phyloP scores from a whole-genome alignment of 495 filamentous ascomycete species.

The Aspergillus carlsbadensis region DNA sequence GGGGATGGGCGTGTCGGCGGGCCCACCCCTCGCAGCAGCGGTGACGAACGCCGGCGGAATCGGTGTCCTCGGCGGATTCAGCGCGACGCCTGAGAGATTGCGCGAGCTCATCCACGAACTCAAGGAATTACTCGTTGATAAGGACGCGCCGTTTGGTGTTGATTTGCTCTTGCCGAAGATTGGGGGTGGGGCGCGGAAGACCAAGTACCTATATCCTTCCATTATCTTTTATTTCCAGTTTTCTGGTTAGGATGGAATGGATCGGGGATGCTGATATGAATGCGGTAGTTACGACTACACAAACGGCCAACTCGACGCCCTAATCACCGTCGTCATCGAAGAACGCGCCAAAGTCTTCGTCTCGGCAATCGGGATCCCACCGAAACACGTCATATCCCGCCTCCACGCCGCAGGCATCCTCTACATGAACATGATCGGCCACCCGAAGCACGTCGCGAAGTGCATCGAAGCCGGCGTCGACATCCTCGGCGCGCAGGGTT shows the following conservation, averaged over 20 bases:
- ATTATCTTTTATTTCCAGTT: not conserved
- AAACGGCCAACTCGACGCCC: slow-evolving; percentile 91
- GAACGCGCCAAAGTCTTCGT: slow-evolving; percentile 90
- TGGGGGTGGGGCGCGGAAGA: slow-evolving; percentile 88
- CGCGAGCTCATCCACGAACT: slow-evolving; percentile 90
- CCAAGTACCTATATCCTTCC: slow-evolving; percentile 63
- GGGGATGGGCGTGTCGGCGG: slow-evolving; percentile 98
- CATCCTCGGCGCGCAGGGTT: slow-evolving; percentile 90
- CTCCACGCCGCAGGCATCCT: slow-evolving; percentile 83
- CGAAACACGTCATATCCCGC: slow-evolving; percentile 79
- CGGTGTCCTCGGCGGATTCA: slow-evolving; percentile 93
- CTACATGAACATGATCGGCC: slow-evolving; percentile 99
- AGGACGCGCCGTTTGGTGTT: slow-evolving; percentile 96
- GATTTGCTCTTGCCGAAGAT: slow-evolving; percentile 94
- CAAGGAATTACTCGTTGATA: slow-evolving; percentile 83
- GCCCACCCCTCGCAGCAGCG: slow-evolving; percentile 92
- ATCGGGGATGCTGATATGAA: no score
- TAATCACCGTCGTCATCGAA: slow-evolving; percentile 88
- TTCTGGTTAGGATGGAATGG: no score
- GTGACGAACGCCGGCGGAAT: slow-evolving; percentile 96
- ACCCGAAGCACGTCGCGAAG: slow-evolving; percentile 97
- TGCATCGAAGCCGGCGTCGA: slow-evolving; percentile 86
- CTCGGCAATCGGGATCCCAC: slow-evolving; percentile 91
- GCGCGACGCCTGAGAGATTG: slow-evolving; percentile 95
- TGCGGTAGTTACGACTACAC: slow-evolving; percentile 90